Percentiles rank a stretch among this genome's conserved stretches.
Evolutionary conservation across 805 yeast species (phyloP).

Genomic region (Alloascoidea africana): DNA sequence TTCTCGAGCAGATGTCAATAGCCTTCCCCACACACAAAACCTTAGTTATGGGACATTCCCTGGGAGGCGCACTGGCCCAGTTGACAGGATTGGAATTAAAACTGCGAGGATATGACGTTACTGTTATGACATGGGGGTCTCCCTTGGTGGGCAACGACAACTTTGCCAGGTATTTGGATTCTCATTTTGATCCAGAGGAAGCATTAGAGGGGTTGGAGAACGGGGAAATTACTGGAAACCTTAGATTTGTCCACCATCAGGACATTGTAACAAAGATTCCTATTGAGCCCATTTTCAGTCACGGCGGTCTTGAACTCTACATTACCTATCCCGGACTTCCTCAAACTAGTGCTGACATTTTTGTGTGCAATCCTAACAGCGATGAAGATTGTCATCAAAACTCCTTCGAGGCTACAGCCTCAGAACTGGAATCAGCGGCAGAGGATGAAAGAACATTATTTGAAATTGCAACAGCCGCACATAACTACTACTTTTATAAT

Average conservation of each 20-base stretch:
- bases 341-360: too few species aligned
- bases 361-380: background rate
- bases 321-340: too few species aligned
- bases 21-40: constrained; percentile 30
- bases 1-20: constrained; percentile 10
- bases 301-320: background rate
- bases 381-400: too few species aligned
- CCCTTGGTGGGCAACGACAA: constrained; percentile 43
- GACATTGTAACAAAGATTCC: background rate
- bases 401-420: too few species aligned
- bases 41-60: constrained; percentile 51
- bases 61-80: constrained; percentile 54
- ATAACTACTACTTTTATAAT: too few species aligned
- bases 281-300: background rate
- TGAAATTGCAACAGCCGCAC: too few species aligned
- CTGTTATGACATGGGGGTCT: constrained; percentile 40
- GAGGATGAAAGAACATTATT: too few species aligned
- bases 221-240: background rate
- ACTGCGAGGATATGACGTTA: constrained; percentile 34
- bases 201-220: background rate
- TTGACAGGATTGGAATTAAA: constrained; percentile 46
- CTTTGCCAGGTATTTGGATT: constrained; percentile 17
- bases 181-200: background rate
- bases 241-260: background rate
- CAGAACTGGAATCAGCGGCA: too few species aligned